These are phyloP conservation scores for Diaporthe helianthi DNA, from an alignment of 2,329 filamentous ascomycete species.

Conservation along the genomic window DNA sequence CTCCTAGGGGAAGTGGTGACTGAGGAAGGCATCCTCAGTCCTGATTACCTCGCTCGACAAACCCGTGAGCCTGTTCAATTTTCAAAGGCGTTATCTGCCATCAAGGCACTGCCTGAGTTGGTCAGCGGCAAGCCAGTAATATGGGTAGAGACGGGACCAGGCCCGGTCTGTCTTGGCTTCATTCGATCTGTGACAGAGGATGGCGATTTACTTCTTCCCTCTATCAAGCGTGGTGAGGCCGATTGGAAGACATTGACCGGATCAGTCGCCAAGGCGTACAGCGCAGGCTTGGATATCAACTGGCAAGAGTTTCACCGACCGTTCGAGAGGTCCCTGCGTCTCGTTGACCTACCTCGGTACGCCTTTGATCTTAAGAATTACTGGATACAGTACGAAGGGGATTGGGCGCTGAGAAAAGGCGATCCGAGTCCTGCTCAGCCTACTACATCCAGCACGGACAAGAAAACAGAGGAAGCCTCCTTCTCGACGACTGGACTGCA, in stretches of 20 bases:
- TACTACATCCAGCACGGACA: constrained; percentile 19
- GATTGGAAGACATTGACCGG: constrained; percentile 10
- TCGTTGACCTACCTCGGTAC: constrained; percentile 73
- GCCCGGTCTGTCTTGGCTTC: not conserved
- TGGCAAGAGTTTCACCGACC: constrained; percentile 73
- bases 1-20: constrained; percentile 43
- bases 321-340: constrained; percentile 62
- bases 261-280: constrained; percentile 2
- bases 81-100: constrained; percentile 3
- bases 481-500: not conserved
- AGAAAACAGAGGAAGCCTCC: constrained; percentile 9
- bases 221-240: not conserved
- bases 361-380: constrained; percentile 75
- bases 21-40: constrained; percentile 46
- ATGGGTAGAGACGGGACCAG: constrained; percentile 11
- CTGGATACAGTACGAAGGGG: constrained; percentile 69
- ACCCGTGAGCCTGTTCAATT: constrained; percentile 53
- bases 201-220: not conserved
- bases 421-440: not conserved
- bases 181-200: not conserved
- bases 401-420: constrained; percentile 61
- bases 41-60: constrained; percentile 48
- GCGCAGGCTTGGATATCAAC: constrained; percentile 32
- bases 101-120: not conserved
- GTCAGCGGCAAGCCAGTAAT: not conserved